A percentile compares a stretch with the other conserved stretches of the same genome.
phyloP scores from a whole-genome alignment of 2,329 filamentous ascomycete genomes.

The Fusarium drepaniforme region DNA sequence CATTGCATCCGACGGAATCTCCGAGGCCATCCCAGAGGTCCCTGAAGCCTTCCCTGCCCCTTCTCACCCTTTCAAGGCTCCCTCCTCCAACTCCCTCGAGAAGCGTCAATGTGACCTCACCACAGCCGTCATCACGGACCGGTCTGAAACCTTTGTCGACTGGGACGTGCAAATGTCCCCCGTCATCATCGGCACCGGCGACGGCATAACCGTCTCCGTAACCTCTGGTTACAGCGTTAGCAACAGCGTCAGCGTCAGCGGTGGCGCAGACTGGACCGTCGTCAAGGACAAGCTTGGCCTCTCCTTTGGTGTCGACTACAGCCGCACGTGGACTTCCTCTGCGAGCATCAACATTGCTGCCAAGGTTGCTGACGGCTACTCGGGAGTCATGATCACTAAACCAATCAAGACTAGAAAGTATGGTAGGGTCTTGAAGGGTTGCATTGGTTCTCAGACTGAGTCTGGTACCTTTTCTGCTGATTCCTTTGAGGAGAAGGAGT shows the following conservation, averaged over 20 bases:
- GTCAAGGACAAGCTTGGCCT: conserved; percentile 12
- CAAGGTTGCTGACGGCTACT: not conserved
- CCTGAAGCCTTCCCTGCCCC: not conserved
- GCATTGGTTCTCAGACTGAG: conserved; percentile 9
- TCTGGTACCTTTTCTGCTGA: conserved; percentile 23
- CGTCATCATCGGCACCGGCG: conserved; percentile 20
- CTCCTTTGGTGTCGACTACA: conserved; percentile 19
- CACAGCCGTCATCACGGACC: conserved; percentile 7
- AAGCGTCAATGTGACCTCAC: conserved; percentile 5
- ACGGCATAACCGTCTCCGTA: conserved; percentile 3
- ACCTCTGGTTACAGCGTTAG: not conserved
- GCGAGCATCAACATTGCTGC: conserved; percentile 13
- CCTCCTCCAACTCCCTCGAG: not conserved
- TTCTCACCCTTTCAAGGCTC: not conserved
- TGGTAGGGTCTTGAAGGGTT: conserved; percentile 14
- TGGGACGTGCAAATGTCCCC: conserved; percentile 36
- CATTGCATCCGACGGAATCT: conserved; percentile 1
- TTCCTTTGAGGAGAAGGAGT: conserved; percentile 8
- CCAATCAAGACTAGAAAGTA: conserved; percentile 17
- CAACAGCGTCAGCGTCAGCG: conserved; percentile 20
- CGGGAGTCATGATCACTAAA: conserved; percentile 13
- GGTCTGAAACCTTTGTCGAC: conserved; percentile 17
- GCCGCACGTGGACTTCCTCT: conserved; percentile 17
- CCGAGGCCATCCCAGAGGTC: conserved; percentile 7
- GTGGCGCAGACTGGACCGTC: not conserved